Evolutionary conservation across 352 stramenopile genomes (phyloP).

Genomic region (Blastocystis sp.): DNA sequence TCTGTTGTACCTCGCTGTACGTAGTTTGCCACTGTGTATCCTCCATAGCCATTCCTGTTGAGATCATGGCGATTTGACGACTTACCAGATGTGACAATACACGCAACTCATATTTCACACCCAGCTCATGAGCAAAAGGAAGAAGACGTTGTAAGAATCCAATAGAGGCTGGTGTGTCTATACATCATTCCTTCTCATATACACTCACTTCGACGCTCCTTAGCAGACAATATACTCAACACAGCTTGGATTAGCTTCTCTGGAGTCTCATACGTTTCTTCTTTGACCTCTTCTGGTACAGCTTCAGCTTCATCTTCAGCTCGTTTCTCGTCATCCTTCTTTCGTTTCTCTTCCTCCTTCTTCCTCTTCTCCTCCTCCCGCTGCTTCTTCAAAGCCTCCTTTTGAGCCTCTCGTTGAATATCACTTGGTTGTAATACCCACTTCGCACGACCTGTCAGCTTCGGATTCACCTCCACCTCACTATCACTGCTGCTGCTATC

Average conservation of each 20-base stretch:
- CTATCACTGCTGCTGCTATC: conserved; percentile 45
- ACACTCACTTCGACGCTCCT: not conserved
- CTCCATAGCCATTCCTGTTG: not conserved
- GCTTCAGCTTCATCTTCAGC: not conserved
- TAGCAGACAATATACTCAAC: not conserved
- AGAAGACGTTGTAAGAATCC: not conserved
- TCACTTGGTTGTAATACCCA: conserved; percentile 51
- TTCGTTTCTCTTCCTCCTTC: conserved; percentile 27
- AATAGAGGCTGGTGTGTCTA: not conserved
- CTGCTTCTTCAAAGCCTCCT: conserved; percentile 5
- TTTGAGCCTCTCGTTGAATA: not conserved
- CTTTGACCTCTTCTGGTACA: not conserved
- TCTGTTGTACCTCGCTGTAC: not conserved
- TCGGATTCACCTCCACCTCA: conserved; percentile 40
- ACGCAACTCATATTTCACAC: conserved; percentile 36
- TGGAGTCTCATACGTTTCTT: conserved; percentile 35
- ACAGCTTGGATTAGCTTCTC: conserved; percentile 19
- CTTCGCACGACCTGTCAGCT: conserved; percentile 49
- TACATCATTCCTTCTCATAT: not conserved
- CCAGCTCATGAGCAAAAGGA: not conserved
- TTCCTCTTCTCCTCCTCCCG: conserved; percentile 37
- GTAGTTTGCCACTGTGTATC: not conserved
- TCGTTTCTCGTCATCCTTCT: conserved; percentile 31
- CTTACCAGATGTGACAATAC: conserved; percentile 13
- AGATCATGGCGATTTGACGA: not conserved